Base-by-base conservation (phyloP, 805 yeast genomes). In the Suhomyces sp. region DNA sequence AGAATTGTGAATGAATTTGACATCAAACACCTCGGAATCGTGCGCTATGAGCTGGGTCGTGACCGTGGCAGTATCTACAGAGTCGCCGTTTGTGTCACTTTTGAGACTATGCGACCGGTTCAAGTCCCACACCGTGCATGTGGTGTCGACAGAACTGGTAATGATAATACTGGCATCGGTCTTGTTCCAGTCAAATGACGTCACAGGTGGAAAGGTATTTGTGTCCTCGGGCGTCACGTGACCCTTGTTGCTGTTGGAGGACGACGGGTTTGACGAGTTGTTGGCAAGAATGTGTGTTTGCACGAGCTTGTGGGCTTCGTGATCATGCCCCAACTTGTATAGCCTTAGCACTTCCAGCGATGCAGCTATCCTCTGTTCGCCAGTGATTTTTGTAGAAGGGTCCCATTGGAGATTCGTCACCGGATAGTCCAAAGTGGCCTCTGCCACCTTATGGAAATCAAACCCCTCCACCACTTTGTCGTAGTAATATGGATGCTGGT, bases 51-150 rank as follows among this genome's bases (percentile, higher is more conserved):
- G 76, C 70, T 94, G 97, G 0, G 98, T 93, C 64, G 87, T 88
- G 13, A 96, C 96, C 3, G 77, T 73, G 2, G 81, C 84, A 20
- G 85, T 80, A 41, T 83, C 79, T 25, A 50, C 37, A 10, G 45
- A 48, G 33, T 51, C 50, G 20, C 44, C 37, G 10, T 20, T 12
- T 2, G 33, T 27, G 6, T 37, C 41, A n/a, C 3, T 40, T 33
- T 21, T 46, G 21, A 31, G n/a, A n/a, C 53, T 46, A 29, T 58
- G 57, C 4, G 71, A 59, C 25, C 78, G 65, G 54, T 67, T 63
- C 29, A 91, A 67, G 69, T 94, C 98, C 98, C 99, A 94, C 3
- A 91, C 84, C 0, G 98, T 92, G 70, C 99, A 94, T 0, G 99
- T 94, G 0, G 99, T 94, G 69, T 94, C 99, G 9, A 93, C 89